Conservation (phyloP, 352 stramenopile genomes). For the Sclerospora graminicola region DNA sequence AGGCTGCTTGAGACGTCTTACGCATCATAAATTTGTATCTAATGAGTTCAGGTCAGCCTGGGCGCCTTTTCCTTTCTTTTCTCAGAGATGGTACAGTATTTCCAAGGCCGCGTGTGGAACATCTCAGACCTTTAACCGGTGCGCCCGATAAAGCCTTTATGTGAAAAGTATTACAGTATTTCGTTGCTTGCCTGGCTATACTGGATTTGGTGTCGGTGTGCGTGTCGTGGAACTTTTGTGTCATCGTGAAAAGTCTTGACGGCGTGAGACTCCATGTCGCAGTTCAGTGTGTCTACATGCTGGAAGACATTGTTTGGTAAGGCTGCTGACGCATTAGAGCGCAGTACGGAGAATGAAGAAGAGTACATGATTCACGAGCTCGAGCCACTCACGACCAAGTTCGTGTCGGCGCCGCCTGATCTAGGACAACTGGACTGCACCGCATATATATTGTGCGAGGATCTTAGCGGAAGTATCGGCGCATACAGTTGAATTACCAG, state of each 20-base stretch:
- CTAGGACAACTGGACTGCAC: slow-evolving; percentile 94
- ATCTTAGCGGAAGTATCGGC: no score
- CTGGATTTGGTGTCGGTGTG: no score
- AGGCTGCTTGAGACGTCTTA: no score
- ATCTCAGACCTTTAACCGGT: slow-evolving; percentile 91
- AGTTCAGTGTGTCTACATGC: slow-evolving; percentile 90
- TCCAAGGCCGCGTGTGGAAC: slow-evolving; percentile 91
- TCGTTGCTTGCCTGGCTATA: background rate
- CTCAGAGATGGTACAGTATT: no score
- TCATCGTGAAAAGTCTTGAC: no score
- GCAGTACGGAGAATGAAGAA: no score
- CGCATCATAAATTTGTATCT: no score
- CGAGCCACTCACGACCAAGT: slow-evolving; percentile 92
- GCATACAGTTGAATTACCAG: no score
- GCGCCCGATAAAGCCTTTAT: no score
- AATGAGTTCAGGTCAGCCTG: slow-evolving; percentile 88
- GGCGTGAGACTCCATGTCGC: slow-evolving; percentile 81
- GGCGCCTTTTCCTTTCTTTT: slow-evolving; percentile 96
- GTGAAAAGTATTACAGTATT: no score
- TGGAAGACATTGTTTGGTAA: slow-evolving; percentile 97
- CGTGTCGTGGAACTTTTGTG: no score
- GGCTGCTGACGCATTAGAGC: no score
- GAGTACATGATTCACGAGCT: slow-evolving; percentile 94
- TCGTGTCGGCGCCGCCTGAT: slow-evolving; percentile 92
- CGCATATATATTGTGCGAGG: slow-evolving; percentile 94